A percentile compares a stretch with the other conserved stretches of the same genome.
Evolutionary conservation across 1,284 basidiomycete species (phyloP).

Genomic region (Cutaneotrichosporon sp.): DNA sequence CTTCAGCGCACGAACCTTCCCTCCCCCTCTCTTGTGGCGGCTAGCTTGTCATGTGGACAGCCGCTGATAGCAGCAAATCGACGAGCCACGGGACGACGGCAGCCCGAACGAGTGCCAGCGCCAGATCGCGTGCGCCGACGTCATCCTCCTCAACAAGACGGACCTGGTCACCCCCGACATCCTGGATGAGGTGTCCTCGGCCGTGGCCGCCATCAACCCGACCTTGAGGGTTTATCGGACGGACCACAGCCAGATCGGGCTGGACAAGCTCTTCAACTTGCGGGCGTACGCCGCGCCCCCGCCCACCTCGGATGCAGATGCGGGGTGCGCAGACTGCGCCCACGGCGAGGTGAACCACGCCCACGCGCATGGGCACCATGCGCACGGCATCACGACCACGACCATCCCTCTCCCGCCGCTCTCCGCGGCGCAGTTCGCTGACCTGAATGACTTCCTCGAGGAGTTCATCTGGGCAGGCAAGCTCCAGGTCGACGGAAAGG

Average conservation of each 20-base stretch:
- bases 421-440: conserved; percentile 32
- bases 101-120: conserved; percentile 70
- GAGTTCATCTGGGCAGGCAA: conserved; percentile 69
- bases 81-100: conserved; percentile 68
- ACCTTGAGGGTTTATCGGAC: conserved; percentile 72
- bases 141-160: conserved; percentile 84
- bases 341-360: conserved; percentile 54
- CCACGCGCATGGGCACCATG: conserved; percentile 21
- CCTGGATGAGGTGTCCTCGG: conserved; percentile 58
- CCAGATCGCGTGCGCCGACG: conserved; percentile 88
- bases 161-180: conserved; percentile 64
- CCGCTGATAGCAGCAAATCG: conserved; percentile 69
- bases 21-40: too few species aligned
- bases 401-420: conserved; percentile 66
- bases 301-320: not conserved
- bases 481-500: conserved; percentile 27
- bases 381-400: conserved; percentile 64
- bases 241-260: conserved; percentile 64
- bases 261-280: conserved; percentile 73
- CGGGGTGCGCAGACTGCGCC: conserved; percentile 6
- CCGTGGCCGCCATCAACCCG: conserved; percentile 70
- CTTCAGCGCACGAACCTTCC: too few species aligned
- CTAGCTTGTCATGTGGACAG: too few species aligned
- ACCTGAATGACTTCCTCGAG: conserved; percentile 75
- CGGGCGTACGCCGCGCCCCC: conserved; percentile 63